phyloP scores from a whole-genome alignment of 2,329 filamentous ascomycete genomes.

The Eutypa lata region DNA sequence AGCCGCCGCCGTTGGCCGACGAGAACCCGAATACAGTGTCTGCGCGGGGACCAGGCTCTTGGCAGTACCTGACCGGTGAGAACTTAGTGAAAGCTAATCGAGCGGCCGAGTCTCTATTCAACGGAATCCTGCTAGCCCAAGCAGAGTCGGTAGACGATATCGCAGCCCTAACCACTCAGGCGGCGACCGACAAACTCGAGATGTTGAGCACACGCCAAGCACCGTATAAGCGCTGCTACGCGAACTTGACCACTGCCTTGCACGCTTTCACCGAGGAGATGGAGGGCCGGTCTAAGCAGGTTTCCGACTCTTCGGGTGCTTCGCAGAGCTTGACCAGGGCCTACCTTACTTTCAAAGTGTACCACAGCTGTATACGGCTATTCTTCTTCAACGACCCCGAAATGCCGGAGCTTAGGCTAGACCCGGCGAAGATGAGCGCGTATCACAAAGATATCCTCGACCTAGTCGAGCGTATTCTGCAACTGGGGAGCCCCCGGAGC shows the following conservation, averaged over 20 bases:
- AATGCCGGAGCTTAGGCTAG: background rate
- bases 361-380: background rate
- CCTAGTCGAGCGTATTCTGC: conserved; percentile 1
- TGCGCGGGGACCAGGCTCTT: background rate
- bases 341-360: background rate
- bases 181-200: no score
- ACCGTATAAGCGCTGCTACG: background rate
- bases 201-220: background rate
- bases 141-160: background rate
- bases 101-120: conserved; percentile 7
- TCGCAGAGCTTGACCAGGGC: background rate
- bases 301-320: no score
- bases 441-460: background rate
- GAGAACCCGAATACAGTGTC: background rate
- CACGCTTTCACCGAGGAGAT: background rate
- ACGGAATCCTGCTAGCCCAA: conserved; percentile 1
- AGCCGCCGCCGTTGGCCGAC: background rate
- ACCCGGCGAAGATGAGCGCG: background rate
- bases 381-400: background rate
- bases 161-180: background rate
- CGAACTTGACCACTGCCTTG: background rate
- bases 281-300: background rate
- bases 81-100: conserved; percentile 5
- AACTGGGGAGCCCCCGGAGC: background rate
- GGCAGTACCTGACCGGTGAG: background rate